Conservation (phyloP, 2,329 filamentous ascomycete species). For the Xylariaceae sp. region DNA sequence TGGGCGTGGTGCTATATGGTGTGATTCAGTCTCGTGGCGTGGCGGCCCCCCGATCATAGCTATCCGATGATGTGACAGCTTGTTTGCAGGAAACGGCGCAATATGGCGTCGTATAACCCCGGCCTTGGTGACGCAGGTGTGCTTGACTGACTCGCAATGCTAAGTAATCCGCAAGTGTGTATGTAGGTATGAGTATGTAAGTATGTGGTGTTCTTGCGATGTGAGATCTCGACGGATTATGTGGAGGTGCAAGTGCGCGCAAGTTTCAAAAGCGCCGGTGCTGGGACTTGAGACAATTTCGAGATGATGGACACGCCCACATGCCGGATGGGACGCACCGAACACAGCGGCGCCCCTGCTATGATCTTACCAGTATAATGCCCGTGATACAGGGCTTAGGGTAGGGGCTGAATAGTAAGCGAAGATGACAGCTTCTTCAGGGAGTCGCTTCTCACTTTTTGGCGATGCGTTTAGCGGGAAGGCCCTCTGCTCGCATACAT, state of each 20-base stretch:
- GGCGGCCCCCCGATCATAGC: conserved; percentile 4
- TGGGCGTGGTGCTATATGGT: conserved; percentile 8
- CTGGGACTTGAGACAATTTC: background rate
- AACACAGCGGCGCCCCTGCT: background rate
- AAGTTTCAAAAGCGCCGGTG: no score
- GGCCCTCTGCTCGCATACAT: background rate
- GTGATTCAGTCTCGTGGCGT: conserved; percentile 14
- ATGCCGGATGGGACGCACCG: background rate
- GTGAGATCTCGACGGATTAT: background rate
- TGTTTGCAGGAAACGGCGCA: conserved; percentile 8
- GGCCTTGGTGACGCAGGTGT: conserved; percentile 9
- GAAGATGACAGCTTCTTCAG: background rate
- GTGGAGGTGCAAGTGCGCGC: no score
- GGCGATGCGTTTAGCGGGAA: background rate
- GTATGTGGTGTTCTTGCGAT: background rate
- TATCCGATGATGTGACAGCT: conserved; percentile 2
- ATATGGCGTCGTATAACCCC: conserved; percentile 13
- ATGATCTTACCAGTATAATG: background rate
- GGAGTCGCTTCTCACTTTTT: background rate
- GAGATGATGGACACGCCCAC: background rate
- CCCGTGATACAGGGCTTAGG: background rate
- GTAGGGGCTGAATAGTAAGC: background rate
- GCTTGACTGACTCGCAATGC: conserved; percentile 8
- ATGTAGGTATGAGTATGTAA: background rate
- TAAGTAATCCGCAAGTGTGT: background rate